Conservation (phyloP, 2,329 filamentous ascomycete species). For the Epichloe sylvatica region DNA sequence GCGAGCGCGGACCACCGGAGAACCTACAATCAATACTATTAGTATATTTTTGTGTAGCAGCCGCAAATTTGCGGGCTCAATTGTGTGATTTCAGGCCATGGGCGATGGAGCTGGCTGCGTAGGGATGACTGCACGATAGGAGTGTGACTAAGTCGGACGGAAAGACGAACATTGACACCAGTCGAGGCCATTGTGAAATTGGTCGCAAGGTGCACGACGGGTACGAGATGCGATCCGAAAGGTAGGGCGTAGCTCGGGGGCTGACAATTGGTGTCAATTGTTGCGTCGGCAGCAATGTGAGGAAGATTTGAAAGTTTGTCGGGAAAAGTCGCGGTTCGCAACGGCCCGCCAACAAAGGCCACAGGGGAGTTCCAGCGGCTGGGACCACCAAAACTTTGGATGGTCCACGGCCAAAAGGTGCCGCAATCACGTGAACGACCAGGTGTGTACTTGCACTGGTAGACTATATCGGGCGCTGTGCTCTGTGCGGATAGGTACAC, state of each 20-base stretch:
- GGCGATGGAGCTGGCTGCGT: constrained; percentile 7
- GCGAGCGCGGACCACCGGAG: constrained; percentile 92
- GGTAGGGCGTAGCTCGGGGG: constrained; percentile 20
- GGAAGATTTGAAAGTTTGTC: constrained; percentile 28
- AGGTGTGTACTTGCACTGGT: neutral
- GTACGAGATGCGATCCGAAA: constrained; percentile 22
- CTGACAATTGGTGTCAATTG: constrained; percentile 29
- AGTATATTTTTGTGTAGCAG: constrained; percentile 5
- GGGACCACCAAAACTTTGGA: no score
- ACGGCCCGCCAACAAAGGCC: constrained; percentile 3
- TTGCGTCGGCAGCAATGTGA: constrained; percentile 22
- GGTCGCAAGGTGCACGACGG: constrained; percentile 29
- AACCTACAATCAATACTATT: constrained; percentile 48
- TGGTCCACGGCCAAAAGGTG: neutral
- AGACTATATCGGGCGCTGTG: no score
- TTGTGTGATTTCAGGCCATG: constrained; percentile 6
- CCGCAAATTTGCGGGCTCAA: neutral
- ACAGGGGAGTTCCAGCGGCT: neutral
- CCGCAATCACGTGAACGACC: neutral
- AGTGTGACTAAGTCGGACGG: constrained; percentile 7
- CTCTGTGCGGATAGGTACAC: no score
- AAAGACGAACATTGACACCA: constrained; percentile 50
- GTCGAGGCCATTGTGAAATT: constrained; percentile 47
- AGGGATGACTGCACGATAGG: constrained; percentile 7
- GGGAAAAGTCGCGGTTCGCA: constrained; percentile 31